Evolutionary conservation across 1,284 basidiomycete species (phyloP).

Genomic region (Neolentinus lepideus): DNA sequence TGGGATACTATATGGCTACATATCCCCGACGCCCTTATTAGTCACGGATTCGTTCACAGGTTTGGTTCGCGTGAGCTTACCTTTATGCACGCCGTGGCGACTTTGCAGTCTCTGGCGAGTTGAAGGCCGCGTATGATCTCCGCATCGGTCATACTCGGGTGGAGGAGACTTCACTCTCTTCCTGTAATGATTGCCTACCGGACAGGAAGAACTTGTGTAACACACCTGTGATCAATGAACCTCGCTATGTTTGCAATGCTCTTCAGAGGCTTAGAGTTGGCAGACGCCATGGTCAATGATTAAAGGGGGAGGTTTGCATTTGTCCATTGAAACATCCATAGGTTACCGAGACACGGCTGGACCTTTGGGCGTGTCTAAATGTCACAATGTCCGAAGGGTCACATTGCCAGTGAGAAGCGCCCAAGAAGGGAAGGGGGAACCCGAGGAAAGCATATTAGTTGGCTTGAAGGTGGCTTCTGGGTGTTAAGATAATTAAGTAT

Average conservation of each 20-base stretch:
- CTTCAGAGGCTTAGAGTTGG: not conserved
- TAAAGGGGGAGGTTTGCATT: not conserved
- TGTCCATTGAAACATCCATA: too few relatives aligned
- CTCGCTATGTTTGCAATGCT: not conserved
- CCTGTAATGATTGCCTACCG: not conserved
- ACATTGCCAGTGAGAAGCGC: too few relatives aligned
- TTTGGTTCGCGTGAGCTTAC: not conserved
- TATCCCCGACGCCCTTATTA: not conserved
- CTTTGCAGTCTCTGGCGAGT: not conserved
- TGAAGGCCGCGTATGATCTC: not conserved
- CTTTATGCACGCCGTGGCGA: not conserved
- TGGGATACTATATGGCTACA: constrained; percentile 1
- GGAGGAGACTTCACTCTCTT: not conserved
- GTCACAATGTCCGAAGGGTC: too few relatives aligned
- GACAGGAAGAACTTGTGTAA: not conserved
- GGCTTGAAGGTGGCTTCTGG: too few relatives aligned
- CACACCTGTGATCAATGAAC: not conserved
- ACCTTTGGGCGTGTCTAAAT: too few relatives aligned
- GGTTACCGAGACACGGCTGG: too few relatives aligned
- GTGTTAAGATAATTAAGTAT: too few relatives aligned
- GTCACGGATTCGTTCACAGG: too few relatives aligned
- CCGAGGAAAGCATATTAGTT: too few relatives aligned
- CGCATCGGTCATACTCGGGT: not conserved
- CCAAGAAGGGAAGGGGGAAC: too few relatives aligned
- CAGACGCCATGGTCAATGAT: not conserved